Evolutionary conservation across 768 basidiomycete species (phyloP), one percentile per base, ranked within the genome.

Genomic region (Glaciozyma martinii): DNA sequence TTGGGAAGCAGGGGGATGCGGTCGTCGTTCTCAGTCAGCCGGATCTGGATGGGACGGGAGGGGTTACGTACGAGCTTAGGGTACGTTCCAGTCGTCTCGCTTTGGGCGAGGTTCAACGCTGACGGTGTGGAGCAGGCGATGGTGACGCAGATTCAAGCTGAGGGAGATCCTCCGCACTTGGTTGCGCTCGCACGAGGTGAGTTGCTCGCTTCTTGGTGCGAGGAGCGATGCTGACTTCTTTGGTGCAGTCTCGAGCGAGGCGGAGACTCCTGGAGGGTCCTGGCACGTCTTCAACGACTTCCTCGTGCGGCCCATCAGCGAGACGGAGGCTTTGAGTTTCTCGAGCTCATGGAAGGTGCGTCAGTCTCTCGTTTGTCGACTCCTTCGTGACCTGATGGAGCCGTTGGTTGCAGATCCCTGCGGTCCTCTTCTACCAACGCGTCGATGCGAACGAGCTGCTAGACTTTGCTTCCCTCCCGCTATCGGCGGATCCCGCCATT

Each of bases 201-300:
- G 44, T 54, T 30, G 42, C n/a, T 59, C 42, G 30, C 18, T 57
- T 27, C 27, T 12, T 18, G 4, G 12, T 25, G 21, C 37, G 19
- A 40, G 3, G 19, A 3, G 2, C 8, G 12, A 8, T 0, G 16
- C 60, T 66, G 56, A 64, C 50, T 21, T 18, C 12, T 1, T 9
- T 1, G 13, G 56, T 3, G 8, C 60, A 68, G 67, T 68, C 8
- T 29, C 67, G 3, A 27, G 82, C 1, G 70, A 62, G 21, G 70
- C 61, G 1, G 85, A 52, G 86, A 72, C 76, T 73, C 59, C 70
- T 69, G 25, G 72, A 70, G 29, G 85, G 83, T 60, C 83, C 2
- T 99, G 95, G 95, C 87, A 87, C 72, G 76, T 98, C 61, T 98
- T 98, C 84, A 99, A 99, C 73, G 95, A 99, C 74, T 99, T 99